These are phyloP conservation scores for Colletotrichum abscissum DNA, from an alignment of 2,329 filamentous ascomycete genomes.

Conservation along the genomic window DNA sequence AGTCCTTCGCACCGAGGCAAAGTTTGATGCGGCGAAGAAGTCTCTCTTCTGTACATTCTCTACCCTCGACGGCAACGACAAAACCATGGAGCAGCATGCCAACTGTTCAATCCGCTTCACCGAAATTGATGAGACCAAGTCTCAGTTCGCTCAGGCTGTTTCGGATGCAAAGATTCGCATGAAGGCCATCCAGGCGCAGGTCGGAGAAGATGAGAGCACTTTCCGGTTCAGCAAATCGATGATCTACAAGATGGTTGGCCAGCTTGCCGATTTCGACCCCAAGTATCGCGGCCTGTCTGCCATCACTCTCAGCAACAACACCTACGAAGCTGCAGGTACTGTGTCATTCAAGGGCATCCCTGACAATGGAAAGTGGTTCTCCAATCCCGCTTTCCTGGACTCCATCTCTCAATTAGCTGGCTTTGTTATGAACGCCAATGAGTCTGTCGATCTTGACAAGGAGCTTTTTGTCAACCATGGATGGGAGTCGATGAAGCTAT, in stretches of 20 bases:
- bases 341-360: slow-evolving; percentile 58
- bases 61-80: slow-evolving; percentile 58
- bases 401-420: slow-evolving; percentile 68
- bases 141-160: slow-evolving; percentile 73
- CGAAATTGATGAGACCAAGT: slow-evolving; percentile 67
- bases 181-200: slow-evolving; percentile 62
- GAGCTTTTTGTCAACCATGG: slow-evolving; percentile 70
- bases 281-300: slow-evolving; percentile 68
- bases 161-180: slow-evolving; percentile 76
- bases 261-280: slow-evolving; percentile 66
- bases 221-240: slow-evolving; percentile 80
- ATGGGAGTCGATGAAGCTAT: slow-evolving; percentile 62
- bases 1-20: slow-evolving; percentile 69
- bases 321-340: slow-evolving; percentile 55
- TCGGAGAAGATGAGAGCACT: slow-evolving; percentile 72
- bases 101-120: slow-evolving; percentile 69
- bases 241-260: slow-evolving; percentile 77
- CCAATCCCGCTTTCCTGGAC: slow-evolving; percentile 68
- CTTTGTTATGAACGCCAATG: slow-evolving; percentile 70
- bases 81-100: slow-evolving; percentile 70
- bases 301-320: slow-evolving; percentile 62
- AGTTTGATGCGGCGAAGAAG: slow-evolving; percentile 60
- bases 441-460: slow-evolving; percentile 64
- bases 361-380: slow-evolving; percentile 61
- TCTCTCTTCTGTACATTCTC: slow-evolving; percentile 4